Percentiles rank a stretch among this genome's conserved stretches.
phyloP scores from a whole-genome alignment of 306 rosid genomes.

The Betula pendula region DNA sequence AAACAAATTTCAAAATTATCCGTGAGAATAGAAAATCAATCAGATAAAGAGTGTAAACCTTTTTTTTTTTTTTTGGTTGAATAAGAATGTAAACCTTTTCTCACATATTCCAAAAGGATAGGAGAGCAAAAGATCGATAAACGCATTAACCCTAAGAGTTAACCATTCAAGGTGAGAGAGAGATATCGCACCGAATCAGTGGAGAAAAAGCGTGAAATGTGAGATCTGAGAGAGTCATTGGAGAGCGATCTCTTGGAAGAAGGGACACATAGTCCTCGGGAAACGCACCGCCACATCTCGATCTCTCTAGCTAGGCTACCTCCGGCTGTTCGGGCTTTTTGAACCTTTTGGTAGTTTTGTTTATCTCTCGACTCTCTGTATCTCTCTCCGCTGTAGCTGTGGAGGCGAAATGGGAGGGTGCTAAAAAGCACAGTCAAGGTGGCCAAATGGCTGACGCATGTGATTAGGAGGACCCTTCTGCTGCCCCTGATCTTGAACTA shows the following conservation, averaged over 20 bases:
- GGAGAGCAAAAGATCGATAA: not conserved
- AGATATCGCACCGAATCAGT: conserved; percentile 45
- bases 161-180: not conserved
- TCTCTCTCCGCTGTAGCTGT: conserved; percentile 6
- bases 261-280: conserved; percentile 66
- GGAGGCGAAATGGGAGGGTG: conserved; percentile 17
- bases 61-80: too few relatives aligned
- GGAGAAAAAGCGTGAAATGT: conserved; percentile 70
- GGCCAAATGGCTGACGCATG: not conserved
- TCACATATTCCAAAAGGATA: not conserved
- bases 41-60: not conserved
- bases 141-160: not conserved
- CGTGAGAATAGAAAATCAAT: not conserved
- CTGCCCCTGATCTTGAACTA: not conserved
- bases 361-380: not conserved
- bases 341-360: not conserved
- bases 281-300: conserved; percentile 91
- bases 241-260: conserved; percentile 46
- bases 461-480: not conserved
- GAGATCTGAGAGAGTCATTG: conserved; percentile 58
- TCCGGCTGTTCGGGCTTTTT: not conserved
- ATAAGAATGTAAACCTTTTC: not conserved
- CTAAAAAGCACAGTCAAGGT: not conserved
- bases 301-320: not conserved
- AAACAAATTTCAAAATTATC: not conserved